Evolutionary conservation across 2,329 filamentous ascomycete genomes (phyloP).

Genomic region (Fusarium xyrophilum): DNA sequence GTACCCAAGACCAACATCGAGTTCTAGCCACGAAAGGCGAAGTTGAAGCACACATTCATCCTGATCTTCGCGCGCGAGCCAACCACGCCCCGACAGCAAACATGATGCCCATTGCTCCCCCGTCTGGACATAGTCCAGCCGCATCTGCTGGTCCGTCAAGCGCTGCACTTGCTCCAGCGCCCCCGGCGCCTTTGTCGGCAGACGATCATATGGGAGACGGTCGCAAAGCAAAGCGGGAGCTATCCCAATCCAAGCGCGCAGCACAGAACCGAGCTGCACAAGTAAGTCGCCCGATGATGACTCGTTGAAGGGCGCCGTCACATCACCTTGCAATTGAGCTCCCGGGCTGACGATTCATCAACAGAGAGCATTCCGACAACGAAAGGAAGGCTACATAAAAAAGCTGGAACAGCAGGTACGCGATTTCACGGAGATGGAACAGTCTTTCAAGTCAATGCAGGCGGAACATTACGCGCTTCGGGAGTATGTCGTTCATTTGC

Average conservation of each 20-base stretch:
- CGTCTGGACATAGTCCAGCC: conserved; percentile 45
- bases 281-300: conserved; percentile 62
- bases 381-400: conserved; percentile 98
- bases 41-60: conserved; percentile 57
- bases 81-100: conserved; percentile 42
- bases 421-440: conserved; percentile 77
- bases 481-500: conserved; percentile 91
- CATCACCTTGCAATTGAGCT: not conserved
- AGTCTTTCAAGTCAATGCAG: conserved; percentile 80
- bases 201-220: conserved; percentile 55
- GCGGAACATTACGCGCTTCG: conserved; percentile 88
- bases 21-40: conserved; percentile 48
- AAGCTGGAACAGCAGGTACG: conserved; percentile 94
- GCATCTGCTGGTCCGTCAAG: conserved; percentile 40
- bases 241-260: conserved; percentile 94
- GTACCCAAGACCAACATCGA: conserved; percentile 46
- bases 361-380: conserved; percentile 93
- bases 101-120: conserved; percentile 51
- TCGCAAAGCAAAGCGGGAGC: conserved; percentile 83
- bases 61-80: conserved; percentile 52
- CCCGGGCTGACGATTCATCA: conserved; percentile 35
- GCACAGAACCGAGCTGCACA: conserved; percentile 97
- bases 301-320: not conserved
- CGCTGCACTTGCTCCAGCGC: conserved; percentile 44
- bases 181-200: conserved; percentile 38